A percentile compares a stretch with the other conserved stretches of the same genome.
Evolutionary conservation across 2,329 filamentous ascomycete species (phyloP).

Genomic region (Zymoseptoria ardabiliae): DNA sequence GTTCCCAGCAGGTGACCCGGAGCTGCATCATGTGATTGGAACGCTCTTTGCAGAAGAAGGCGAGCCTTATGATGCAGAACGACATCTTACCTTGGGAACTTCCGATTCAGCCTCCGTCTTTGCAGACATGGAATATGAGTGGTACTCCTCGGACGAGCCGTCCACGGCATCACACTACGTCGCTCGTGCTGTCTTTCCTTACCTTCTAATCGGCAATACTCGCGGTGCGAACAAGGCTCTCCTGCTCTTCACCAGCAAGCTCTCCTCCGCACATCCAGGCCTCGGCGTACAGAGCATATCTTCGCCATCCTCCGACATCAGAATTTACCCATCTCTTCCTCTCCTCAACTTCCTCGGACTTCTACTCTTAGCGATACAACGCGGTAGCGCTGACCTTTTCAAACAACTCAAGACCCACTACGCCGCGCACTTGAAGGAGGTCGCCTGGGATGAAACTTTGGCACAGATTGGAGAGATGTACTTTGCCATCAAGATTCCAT

Average conservation of each 20-base stretch:
- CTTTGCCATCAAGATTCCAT: slow-evolving; percentile 81
- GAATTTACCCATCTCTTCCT: slow-evolving; percentile 85
- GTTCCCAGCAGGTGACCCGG: slow-evolving; percentile 84
- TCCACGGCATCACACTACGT: slow-evolving; percentile 83
- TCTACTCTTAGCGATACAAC: slow-evolving; percentile 74
- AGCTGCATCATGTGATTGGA: slow-evolving; percentile 87
- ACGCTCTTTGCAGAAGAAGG: slow-evolving; percentile 86
- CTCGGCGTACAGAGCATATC: slow-evolving; percentile 77
- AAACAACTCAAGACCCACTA: slow-evolving; percentile 78
- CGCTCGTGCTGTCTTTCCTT: slow-evolving; percentile 80
- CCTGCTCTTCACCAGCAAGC: slow-evolving; percentile 63
- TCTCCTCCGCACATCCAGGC: slow-evolving; percentile 52
- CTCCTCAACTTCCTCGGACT: slow-evolving; percentile 89
- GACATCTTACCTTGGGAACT: slow-evolving; percentile 80
- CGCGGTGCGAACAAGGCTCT: slow-evolving; percentile 80
- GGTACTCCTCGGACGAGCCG: slow-evolving; percentile 84
- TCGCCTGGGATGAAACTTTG: slow-evolving; percentile 67
- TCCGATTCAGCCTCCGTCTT: slow-evolving; percentile 78
- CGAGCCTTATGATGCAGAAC: slow-evolving; percentile 87
- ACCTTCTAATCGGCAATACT: slow-evolving; percentile 82
- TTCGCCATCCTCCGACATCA: slow-evolving; percentile 60
- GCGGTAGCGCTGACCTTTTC: slow-evolving; percentile 70
- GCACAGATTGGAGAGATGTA: slow-evolving; percentile 93
- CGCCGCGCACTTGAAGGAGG: slow-evolving; percentile 66
- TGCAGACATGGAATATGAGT: slow-evolving; percentile 77